Evolutionary conservation across 371 early-diverging fungal genomes (phyloP), one percentile per base, ranked within the genome.

Genomic region (Syncephalastrum monosporum): DNA sequence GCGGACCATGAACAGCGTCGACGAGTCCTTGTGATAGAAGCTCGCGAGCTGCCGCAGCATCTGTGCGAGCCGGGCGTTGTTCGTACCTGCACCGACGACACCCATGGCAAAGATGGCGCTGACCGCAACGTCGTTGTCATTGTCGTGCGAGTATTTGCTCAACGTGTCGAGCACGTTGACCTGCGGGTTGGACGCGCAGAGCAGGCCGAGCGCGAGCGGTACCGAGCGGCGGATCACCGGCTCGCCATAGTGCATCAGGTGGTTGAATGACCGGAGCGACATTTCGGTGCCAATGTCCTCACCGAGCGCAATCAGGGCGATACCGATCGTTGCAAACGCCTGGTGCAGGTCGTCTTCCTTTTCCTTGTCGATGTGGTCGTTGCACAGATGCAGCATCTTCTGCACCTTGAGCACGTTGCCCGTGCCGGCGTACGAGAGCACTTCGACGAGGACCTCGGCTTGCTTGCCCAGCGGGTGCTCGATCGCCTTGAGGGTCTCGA

Each of bases 61-160:
- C 75, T 98, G 96, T 29, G 95, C 96, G 42, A 99, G 82, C 42
- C 98, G 88, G 4, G 99, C 96, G 73, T 99, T 99, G 82, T 99
- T 99, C n/a, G 99, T 99, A 53, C 99, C 99, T 3, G 98, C 99
- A 41, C 99, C 99, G 16, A 99, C 93, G 51, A 99, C 71, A 50
- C 99, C 99, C 92, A 99, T 94, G 27, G 98, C 96, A 76, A 99
- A 93, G 47, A 99, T 92, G 23, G 99, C 95, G 67, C 94, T 95
- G 50, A 92, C 71, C 21, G 99, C 95, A 17, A 98, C 97, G 41
- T 95, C 92, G 27, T 81, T 71, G 69, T 98, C 99, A 59, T 92
- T 91, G 75, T 97, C 98, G 79, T 99, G 99, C 33, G 98, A 94
- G 75, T 91, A 94, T 79, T 94, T 97, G 72, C 92, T 92, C 44